A percentile compares a stretch with the other conserved stretches of the same genome.
These are phyloP conservation scores for Tulasnella sp. DNA, from an alignment of 768 basidiomycete genomes.

Conservation along the genomic window DNA sequence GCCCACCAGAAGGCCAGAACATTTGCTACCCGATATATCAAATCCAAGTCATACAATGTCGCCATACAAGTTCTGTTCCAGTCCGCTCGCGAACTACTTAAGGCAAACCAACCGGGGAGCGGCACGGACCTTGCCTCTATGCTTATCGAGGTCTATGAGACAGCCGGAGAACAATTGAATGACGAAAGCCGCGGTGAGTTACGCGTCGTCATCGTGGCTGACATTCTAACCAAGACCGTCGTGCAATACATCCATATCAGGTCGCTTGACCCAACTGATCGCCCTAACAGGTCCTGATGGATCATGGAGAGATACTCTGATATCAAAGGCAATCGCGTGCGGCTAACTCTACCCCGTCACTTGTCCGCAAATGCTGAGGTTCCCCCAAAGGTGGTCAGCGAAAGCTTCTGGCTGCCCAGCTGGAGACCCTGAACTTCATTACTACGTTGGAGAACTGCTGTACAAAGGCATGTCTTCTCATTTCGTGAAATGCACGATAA, in stretches of 20 bases:
- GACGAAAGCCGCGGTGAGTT: conserved; percentile 69
- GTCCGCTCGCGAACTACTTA: conserved; percentile 74
- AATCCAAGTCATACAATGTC: conserved; percentile 64
- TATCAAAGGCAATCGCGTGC: conserved; percentile 73
- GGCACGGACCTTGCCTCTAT: conserved; percentile 76
- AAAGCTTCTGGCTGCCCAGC: conserved; percentile 66
- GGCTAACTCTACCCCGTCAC: conserved; percentile 23
- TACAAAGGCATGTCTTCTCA: conserved; percentile 45
- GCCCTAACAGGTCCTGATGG: conserved; percentile 69
- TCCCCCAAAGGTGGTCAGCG: conserved; percentile 63
- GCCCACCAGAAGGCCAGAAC: conserved; percentile 96
- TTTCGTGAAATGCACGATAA: not conserved
- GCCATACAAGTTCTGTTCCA: conserved; percentile 92
- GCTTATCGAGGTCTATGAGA: conserved; percentile 73
- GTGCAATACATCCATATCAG: conserved; percentile 31
- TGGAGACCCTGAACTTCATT: conserved; percentile 79
- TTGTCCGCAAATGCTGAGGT: conserved; percentile 6
- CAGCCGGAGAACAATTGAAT: conserved; percentile 53
- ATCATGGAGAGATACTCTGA: conserved; percentile 81
- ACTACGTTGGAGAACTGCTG: conserved; percentile 80
- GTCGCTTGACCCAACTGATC: conserved; percentile 80
- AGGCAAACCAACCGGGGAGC: conserved; percentile 76
- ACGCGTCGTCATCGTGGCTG: conserved; percentile 13
- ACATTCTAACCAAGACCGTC: not conserved
- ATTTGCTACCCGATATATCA: conserved; percentile 77